Percentiles rank a stretch among this genome's conserved stretches.
phyloP scores from a whole-genome alignment of 306 rosid genomes.

The Fagus sylvatica region DNA sequence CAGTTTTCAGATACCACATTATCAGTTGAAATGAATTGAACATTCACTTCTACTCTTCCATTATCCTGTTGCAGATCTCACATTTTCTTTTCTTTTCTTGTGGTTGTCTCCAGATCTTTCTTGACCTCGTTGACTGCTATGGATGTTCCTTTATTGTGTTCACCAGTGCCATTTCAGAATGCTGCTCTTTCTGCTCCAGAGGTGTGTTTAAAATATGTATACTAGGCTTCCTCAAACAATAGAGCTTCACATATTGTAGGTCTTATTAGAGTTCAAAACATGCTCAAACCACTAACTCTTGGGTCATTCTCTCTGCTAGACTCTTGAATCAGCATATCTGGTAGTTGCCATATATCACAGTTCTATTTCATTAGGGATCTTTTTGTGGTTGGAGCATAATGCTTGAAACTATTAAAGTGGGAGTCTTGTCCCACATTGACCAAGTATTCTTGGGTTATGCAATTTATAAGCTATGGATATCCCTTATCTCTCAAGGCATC shows the following conservation, averaged over 20 bases:
- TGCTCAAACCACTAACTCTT: slow-evolving; percentile 14
- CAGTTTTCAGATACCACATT: slow-evolving; percentile 6
- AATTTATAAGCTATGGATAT: too few species aligned
- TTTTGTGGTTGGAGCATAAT: neutral
- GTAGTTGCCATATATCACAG: neutral
- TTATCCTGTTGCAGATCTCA: slow-evolving; percentile 22
- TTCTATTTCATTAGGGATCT: neutral
- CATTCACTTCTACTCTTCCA: slow-evolving; percentile 8
- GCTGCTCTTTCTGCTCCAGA: slow-evolving; percentile 81
- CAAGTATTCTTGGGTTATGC: too few species aligned
- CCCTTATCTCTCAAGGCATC: too few species aligned
- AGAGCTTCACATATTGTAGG: neutral
- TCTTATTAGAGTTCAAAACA: slow-evolving; percentile 1
- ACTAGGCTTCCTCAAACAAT: neutral
- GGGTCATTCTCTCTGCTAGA: slow-evolving; percentile 11
- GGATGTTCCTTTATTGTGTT: slow-evolving; percentile 82
- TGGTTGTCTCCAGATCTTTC: slow-evolving; percentile 55
- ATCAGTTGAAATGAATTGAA: slow-evolving; percentile 16
- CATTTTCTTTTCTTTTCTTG: neutral
- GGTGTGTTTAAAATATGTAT: slow-evolving; percentile 36
- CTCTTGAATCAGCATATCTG: neutral
- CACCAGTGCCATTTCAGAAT: slow-evolving; percentile 84
- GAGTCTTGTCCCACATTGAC: too few species aligned
- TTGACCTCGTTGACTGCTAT: slow-evolving; percentile 64
- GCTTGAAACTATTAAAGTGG: neutral